These are phyloP conservation scores for Ogataea methanolica DNA, from an alignment of 805 yeast genomes.

Conservation along the genomic window DNA sequence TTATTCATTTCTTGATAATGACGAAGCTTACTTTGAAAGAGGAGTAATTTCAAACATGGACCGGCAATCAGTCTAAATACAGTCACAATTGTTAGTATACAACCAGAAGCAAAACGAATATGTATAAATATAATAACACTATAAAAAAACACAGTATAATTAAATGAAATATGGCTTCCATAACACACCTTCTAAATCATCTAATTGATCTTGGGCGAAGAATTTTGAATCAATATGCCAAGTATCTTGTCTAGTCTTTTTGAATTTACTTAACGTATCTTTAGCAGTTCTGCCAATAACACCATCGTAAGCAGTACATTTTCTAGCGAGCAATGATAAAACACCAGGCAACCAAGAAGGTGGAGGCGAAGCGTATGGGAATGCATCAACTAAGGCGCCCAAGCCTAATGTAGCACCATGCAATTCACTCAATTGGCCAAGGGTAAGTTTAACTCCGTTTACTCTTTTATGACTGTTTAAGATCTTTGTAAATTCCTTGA, in stretches of 20 bases:
- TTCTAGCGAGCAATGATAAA: constrained; percentile 62
- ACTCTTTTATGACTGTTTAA: constrained; percentile 31
- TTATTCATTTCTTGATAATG: no score
- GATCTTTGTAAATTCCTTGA: constrained; percentile 39
- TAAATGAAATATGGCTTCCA: constrained; percentile 89
- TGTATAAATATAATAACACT: not conserved
- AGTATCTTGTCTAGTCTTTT: constrained; percentile 88
- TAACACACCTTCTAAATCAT: constrained; percentile 89
- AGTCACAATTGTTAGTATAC: not conserved
- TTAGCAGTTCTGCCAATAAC: constrained; percentile 81
- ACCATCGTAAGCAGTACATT: constrained; percentile 71
- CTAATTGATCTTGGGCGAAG: constrained; percentile 74
- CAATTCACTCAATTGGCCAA: constrained; percentile 41
- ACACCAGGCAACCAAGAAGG: constrained; percentile 84
- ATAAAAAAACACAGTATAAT: not conserved
- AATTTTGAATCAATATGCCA: constrained; percentile 86
- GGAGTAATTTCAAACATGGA: no score
- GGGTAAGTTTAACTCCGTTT: constrained; percentile 32
- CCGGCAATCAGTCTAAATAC: not conserved
- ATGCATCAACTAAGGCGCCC: constrained; percentile 85
- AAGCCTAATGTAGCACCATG: constrained; percentile 89
- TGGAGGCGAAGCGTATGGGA: constrained; percentile 86
- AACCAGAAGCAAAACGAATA: not conserved
- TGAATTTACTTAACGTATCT: constrained; percentile 73
- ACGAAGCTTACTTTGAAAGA: no score